phyloP scores from a whole-genome alignment of 257 asterid species.

The Craterostigma plantagineum region DNA sequence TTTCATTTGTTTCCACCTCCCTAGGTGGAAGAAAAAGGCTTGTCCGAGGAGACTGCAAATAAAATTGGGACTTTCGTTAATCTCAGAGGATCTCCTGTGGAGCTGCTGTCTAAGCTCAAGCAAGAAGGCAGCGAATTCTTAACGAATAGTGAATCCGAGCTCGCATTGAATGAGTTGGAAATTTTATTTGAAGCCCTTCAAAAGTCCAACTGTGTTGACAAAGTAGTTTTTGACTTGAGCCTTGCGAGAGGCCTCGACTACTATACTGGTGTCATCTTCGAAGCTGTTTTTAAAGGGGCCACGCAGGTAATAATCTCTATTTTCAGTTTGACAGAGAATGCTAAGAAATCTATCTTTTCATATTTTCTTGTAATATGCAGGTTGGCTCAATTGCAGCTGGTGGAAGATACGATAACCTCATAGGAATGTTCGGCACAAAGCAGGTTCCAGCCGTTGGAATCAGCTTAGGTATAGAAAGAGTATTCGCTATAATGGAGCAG shows the following conservation, averaged over 20 bases:
- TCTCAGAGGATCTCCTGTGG: conserved; percentile 72
- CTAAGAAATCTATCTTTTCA: background rate
- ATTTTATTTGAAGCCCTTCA: conserved; percentile 57
- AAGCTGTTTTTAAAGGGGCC: conserved; percentile 78
- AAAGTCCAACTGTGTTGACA: conserved; percentile 47
- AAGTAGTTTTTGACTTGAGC: conserved; percentile 81
- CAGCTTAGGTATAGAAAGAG: conserved; percentile 92
- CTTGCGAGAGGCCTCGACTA: conserved; percentile 99
- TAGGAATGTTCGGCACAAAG: conserved; percentile 75
- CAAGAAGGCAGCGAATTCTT: conserved; percentile 52
- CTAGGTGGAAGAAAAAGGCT: conserved; percentile 87
- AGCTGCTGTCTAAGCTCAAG: conserved; percentile 43
- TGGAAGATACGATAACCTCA: conserved; percentile 83
- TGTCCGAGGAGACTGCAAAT: conserved; percentile 55
- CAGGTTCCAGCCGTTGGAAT: conserved; percentile 93
- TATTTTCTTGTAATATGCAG: conserved; percentile 14
- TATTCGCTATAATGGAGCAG: conserved; percentile 78
- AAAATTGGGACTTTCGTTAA: conserved; percentile 72
- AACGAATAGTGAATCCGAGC: conserved; percentile 39
- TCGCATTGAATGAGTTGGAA: conserved; percentile 74
- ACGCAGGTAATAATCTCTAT: conserved; percentile 37
- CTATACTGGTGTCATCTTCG: conserved; percentile 93
- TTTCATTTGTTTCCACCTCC: conserved; percentile 8
- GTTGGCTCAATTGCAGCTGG: conserved; percentile 98
- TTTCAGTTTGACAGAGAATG: background rate